These are phyloP conservation scores for Entrophospora sp. DNA, from an alignment of 192 early-diverging fungal genomes.

Conservation along the genomic window DNA sequence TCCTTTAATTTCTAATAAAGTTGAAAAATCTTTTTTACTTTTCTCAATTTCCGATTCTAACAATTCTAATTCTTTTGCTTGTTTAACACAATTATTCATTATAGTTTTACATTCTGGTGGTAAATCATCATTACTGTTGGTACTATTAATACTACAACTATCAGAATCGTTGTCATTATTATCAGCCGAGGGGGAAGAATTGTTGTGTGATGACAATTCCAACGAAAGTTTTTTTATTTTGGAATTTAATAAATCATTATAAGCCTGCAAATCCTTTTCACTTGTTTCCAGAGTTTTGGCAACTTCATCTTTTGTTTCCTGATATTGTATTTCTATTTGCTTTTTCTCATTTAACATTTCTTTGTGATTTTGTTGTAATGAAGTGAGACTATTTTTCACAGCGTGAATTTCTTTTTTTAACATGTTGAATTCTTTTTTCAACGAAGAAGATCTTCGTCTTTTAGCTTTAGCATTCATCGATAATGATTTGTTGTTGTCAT, in stretches of 20 bases:
- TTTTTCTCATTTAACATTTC: conserved; percentile 19
- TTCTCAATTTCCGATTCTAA: conserved; percentile 13
- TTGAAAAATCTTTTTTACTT: conserved; percentile 1
- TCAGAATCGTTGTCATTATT: not conserved
- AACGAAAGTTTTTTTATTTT: not conserved
- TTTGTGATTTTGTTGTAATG: conserved; percentile 12
- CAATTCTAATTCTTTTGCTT: conserved; percentile 8
- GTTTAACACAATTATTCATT: conserved; percentile 13
- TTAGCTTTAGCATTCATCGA: too few relatives aligned
- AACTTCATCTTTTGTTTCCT: conserved; percentile 10
- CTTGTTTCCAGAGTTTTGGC: conserved; percentile 10
- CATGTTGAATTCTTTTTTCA: not conserved
- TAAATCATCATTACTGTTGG: not conserved
- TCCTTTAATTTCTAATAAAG: conserved; percentile 2
- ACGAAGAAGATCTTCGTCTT: too few relatives aligned
- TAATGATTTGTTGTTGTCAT: too few relatives aligned
- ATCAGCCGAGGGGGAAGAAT: not conserved
- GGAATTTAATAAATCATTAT: conserved; percentile 12
- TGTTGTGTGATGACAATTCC: not conserved
- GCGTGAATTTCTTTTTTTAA: conserved; percentile 17
- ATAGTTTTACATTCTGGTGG: not conserved
- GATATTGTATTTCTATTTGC: conserved; percentile 14
- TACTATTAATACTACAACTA: not conserved
- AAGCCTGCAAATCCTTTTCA: not conserved
- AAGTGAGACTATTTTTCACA: conserved; percentile 4